Conservation (phyloP, 2,329 filamentous ascomycete genomes). For the Gyromitra esculenta region DNA sequence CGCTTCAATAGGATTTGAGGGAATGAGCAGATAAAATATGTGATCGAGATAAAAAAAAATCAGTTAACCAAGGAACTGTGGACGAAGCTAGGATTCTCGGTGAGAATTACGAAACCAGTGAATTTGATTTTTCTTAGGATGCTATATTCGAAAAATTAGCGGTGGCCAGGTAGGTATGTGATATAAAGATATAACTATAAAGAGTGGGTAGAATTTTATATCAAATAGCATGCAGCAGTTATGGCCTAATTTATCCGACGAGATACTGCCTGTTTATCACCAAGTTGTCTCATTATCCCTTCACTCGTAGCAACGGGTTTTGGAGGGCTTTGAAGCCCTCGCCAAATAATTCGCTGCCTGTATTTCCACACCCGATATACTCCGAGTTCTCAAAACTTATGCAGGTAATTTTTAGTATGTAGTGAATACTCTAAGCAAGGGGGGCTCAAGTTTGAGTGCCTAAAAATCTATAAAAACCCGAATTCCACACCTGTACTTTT, state of each 20-base stretch:
- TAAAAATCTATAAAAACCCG: too few species aligned
- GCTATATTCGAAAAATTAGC: neutral
- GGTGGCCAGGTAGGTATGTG: neutral
- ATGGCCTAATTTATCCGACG: neutral
- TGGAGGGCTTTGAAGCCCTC: too few species aligned
- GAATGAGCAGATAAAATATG: neutral
- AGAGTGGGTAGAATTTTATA: neutral
- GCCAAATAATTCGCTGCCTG: too few species aligned
- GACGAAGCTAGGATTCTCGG: neutral
- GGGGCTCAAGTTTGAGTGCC: too few species aligned
- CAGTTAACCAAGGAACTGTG: neutral
- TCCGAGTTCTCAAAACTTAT: too few species aligned
- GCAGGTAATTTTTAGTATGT: too few species aligned
- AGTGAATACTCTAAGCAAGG: too few species aligned
- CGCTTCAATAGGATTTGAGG: neutral
- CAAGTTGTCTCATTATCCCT: neutral
- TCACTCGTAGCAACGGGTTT: too few species aligned
- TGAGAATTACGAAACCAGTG: neutral
- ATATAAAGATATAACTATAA: neutral
- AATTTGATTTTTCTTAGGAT: constrained; percentile 1
- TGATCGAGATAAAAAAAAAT: neutral
- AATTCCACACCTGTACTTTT: too few species aligned
- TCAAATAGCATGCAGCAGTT: neutral
- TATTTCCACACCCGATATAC: too few species aligned
- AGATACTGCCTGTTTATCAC: neutral